Conservation (phyloP, 140 eudicot genomes). For the Ambrosia hybrid region DNA sequence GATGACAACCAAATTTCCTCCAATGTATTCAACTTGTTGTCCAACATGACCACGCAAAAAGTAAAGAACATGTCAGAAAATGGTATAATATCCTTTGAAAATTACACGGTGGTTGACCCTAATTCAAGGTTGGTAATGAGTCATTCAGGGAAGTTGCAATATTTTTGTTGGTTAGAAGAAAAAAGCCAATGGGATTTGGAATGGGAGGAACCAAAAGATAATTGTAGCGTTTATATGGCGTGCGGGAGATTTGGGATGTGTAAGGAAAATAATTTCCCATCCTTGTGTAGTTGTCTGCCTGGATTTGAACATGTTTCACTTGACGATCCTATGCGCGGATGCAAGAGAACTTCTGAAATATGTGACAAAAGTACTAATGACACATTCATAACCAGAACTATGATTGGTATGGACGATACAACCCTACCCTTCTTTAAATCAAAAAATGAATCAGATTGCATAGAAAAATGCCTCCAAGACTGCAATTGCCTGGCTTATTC, state of each 20-base stretch:
- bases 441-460: constrained; percentile 21
- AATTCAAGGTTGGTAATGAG: constrained; percentile 12
- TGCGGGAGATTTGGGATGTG: constrained; percentile 44
- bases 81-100: neutral
- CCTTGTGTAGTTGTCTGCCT: constrained; percentile 43
- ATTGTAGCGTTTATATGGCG: constrained; percentile 27
- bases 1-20: constrained; percentile 1
- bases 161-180: neutral
- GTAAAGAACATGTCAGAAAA: neutral
- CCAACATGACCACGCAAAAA: neutral
- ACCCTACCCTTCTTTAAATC: neutral
- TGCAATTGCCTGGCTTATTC: constrained; percentile 29
- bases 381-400: neutral
- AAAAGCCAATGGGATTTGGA: neutral
- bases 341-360: constrained; percentile 29
- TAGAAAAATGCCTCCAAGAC: constrained; percentile 14
- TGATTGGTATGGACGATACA: constrained; percentile 3
- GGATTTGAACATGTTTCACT: constrained; percentile 33
- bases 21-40: neutral
- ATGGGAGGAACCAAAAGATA: constrained; percentile 26
- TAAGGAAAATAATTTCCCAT: neutral
- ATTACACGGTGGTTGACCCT: neutral
- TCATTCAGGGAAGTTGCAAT: constrained; percentile 3
- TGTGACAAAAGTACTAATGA: constrained; percentile 23
- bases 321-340: constrained; percentile 8